Evolutionary conservation across 2,329 filamentous ascomycete species (phyloP), one percentile per base, ranked within the genome.

Genomic region (Claviceps capensis): DNA sequence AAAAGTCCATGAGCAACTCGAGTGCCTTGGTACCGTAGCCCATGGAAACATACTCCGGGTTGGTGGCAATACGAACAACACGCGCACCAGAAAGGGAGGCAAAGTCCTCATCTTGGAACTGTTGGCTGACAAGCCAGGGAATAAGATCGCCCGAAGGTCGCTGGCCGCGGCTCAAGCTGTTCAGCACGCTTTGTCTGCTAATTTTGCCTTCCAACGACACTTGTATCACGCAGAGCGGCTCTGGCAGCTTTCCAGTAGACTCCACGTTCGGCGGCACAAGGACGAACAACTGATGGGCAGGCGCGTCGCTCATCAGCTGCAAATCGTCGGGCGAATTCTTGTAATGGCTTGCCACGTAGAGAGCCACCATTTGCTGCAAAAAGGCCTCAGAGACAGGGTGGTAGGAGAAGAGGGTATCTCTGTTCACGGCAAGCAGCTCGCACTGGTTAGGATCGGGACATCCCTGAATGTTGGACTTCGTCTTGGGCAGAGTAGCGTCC

Each of bases 321-420:
- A 98, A 77, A 62, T 98, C 93, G 61, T 98, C 95, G 0, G 93
- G 93, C 0, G 90, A 88, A 69, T 98, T 98, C 69, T 97, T 97
- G 75, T 98, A 96, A 68, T 95, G 89, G 50, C 88, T 95, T 30
- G 93, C 89, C 30, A 98, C 94, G 61, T 97, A 98, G 2, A 98
- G 78, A 1, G 90, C 89, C 69, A 98, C 91, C 88, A 98, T 96
- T 61, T 95, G 89, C 66, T 98, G 93, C 52, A 98, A 72, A 70
- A 98, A 97, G 63, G 90, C 93, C 67, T 98, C 93, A 2, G 93
- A 94, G 19, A 97, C 88, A 2, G 90, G 88, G 62, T 98, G 93
- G 74, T 94, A 98, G 13, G 91, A 97, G 72, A 98, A 98, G 14
- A 98, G 79, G 8, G 91, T 97, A 69, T 98, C 93, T 52, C 93